Base-by-base conservation (phyloP, 768 basidiomycete genomes). In the Amanita polypyramis region DNA sequence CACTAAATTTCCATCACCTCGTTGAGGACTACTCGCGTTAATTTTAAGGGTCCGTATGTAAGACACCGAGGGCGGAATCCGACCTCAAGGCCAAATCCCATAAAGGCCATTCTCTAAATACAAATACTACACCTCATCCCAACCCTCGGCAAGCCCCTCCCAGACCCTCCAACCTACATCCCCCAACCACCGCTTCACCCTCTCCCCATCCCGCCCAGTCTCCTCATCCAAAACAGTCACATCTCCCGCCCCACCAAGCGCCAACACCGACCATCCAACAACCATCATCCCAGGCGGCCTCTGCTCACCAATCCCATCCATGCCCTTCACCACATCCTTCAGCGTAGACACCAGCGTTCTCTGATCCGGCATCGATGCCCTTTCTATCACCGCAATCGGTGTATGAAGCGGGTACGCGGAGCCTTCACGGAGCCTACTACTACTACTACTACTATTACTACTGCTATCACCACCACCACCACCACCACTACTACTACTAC, bases 281-380 rank as follows among this genome's bases (percentile, higher is more conserved):
- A 97, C 74, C 61, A 98, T 85, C 87, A 99, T 93, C 7, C 93
- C 96, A 0, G 96, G 96, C 14, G 94, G 92, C 30, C 94, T 68
- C 62, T 98, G 93, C 56, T 90, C 86, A 6, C 86, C 91, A 1
- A 74, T 66, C 51, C 74, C 77, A 48, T 83, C 81, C 61, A 97
- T 60, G 1, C 85, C 91, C 14, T 63, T 64, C 12, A 75, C 77
- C 33, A 97, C 77, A 56, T 83, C 73, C 47, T 65, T 70, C 42
- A 99, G 60, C 1, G 93, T 98, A 14, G 84, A 85, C 23, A 73
- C 72, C 17, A 96, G 71, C 2, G 87, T 79, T 11, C 96, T 70
- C 64, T 98, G 96, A 64, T 99, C 96, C 0, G 85, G 80, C 74
- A 89, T 85, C 17, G 87, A 89, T n/a, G 89, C 93, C 5, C 95